Evolutionary conservation across 225 moss, liverwort and hornwort genomes (phyloP).

Genomic region (Antitrichia curtipendula): DNA sequence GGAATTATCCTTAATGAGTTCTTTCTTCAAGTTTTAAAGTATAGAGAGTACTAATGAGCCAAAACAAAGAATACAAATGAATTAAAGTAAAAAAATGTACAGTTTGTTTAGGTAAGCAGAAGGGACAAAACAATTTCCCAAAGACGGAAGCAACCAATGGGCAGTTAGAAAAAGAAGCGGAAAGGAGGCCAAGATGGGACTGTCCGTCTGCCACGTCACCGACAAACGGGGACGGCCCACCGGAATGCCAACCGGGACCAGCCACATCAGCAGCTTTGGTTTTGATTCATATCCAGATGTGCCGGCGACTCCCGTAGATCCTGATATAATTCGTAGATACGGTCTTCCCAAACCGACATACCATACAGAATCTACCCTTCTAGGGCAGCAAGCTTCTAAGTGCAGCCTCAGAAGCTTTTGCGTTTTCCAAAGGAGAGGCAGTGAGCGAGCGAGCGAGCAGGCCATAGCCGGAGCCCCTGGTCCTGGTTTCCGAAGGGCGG

Average conservation of each 20-base stretch:
- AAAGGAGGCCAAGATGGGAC: neutral
- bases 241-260: neutral
- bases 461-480: neutral
- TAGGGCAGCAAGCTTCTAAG: neutral
- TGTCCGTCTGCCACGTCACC: neutral
- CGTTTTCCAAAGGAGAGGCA: neutral
- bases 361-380: neutral
- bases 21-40: neutral
- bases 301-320: constrained; percentile 8
- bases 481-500: neutral
- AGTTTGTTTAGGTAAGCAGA: neutral
- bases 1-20: neutral
- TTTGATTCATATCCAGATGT: constrained; percentile 10
- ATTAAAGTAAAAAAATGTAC: no score
- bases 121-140: neutral
- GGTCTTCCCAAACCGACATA: neutral
- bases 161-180: neutral
- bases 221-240: neutral
- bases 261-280: neutral
- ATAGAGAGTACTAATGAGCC: neutral
- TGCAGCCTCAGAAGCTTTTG: neutral
- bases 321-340: neutral
- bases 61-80: neutral
- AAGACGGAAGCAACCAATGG: neutral
- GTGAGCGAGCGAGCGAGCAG: neutral